Percentiles rank a stretch among this genome's conserved stretches.
phyloP scores from a whole-genome alignment of 1,284 basidiomycete genomes.

The Irpex rosettiformis region DNA sequence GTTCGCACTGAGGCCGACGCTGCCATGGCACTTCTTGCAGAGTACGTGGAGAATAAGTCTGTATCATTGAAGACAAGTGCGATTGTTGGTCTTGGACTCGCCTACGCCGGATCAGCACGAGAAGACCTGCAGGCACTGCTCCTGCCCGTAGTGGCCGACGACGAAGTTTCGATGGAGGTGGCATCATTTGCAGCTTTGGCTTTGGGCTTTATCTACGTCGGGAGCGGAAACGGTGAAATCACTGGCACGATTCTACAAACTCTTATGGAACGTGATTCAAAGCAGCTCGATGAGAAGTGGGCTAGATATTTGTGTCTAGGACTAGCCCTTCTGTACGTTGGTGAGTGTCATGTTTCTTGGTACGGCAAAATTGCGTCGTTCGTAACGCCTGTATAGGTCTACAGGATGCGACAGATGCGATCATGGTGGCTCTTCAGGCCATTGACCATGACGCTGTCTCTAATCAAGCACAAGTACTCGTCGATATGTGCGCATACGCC shows the following conservation, averaged over 20 bases:
- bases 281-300: constrained; percentile 89
- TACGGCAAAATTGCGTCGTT: background rate
- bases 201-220: constrained; percentile 94
- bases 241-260: constrained; percentile 89
- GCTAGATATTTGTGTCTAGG: constrained; percentile 88
- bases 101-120: constrained; percentile 91
- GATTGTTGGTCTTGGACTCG: constrained; percentile 89
- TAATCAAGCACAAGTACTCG: constrained; percentile 88
- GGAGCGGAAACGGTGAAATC: constrained; percentile 93
- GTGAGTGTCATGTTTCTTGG: constrained; percentile 38
- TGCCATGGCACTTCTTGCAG: constrained; percentile 87
- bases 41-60: constrained; percentile 89
- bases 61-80: constrained; percentile 83
- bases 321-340: constrained; percentile 89
- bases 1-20: constrained; percentile 94
- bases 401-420: constrained; percentile 92
- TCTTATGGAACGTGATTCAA: constrained; percentile 85
- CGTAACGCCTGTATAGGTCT: constrained; percentile 51
- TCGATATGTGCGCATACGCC: constrained; percentile 93
- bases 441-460: constrained; percentile 88
- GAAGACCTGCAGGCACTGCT: constrained; percentile 82
- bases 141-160: constrained; percentile 81
- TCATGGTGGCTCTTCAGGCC: constrained; percentile 92
- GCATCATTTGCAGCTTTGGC: constrained; percentile 84
- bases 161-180: constrained; percentile 85